These are phyloP conservation scores for Tylopilus sp. DNA, from an alignment of 768 basidiomycete species.

Conservation along the genomic window DNA sequence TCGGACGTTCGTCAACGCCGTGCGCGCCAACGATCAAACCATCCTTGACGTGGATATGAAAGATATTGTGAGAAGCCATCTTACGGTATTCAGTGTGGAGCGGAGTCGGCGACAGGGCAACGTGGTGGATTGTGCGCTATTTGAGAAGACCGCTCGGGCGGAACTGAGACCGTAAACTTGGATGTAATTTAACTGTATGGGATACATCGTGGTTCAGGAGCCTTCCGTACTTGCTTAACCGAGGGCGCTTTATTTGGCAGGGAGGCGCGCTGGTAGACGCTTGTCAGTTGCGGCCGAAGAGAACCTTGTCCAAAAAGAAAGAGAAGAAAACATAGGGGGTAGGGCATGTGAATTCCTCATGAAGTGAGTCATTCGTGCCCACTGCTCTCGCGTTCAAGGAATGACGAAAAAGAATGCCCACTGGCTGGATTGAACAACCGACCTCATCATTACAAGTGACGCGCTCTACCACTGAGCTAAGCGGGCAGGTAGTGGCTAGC, in stretches of 20 bases:
- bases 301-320: too few relatives aligned
- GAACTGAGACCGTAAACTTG: constrained; percentile 16
- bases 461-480: constrained; percentile 48
- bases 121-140: constrained; percentile 67
- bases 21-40: constrained; percentile 59
- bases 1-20: constrained; percentile 72
- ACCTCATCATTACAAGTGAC: constrained; percentile 44
- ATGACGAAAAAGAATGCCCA: constrained; percentile 32
- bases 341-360: too few relatives aligned
- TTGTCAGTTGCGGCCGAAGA: too few relatives aligned
- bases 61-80: constrained; percentile 72
- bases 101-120: constrained; percentile 63
- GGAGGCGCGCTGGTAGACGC: too few relatives aligned
- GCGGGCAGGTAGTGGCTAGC: constrained; percentile 18
- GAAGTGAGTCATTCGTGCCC: too few relatives aligned
- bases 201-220: background rate
- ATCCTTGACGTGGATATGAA: constrained; percentile 61
- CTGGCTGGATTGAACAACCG: constrained; percentile 46
- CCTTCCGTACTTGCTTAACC: too few relatives aligned
- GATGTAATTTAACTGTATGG: background rate
- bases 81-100: constrained; percentile 89
- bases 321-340: too few relatives aligned
- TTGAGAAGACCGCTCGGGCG: constrained; percentile 51
- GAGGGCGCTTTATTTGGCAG: too few relatives aligned
- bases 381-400: background rate